Base-by-base conservation (phyloP, 257 asterid genomes). In the Anisodus tanguticus region DNA sequence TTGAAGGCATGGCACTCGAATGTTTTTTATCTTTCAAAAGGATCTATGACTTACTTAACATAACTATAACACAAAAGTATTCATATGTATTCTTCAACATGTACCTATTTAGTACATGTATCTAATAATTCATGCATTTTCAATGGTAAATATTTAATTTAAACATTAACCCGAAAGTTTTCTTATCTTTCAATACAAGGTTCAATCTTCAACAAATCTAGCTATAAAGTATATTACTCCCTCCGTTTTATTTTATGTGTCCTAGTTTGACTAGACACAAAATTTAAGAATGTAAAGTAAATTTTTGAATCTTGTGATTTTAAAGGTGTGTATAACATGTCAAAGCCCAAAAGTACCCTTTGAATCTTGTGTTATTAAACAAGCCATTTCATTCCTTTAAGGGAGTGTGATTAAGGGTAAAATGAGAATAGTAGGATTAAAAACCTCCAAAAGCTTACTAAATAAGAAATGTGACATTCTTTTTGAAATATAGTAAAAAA, bases 211-310 rank as follows among this genome's bases (percentile, higher is more conserved):
- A 11, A 16, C 0, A 66, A 66, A 66, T 66, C 72, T 66, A 31
- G n/a, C 72, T 31, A 66, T 66, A 12, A 66, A 66, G 72, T 66
- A 11, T 66, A 41, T 66, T 66, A 66, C 5, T 66, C 45, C 72
- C 9, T 66, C 72, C n/a, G 4, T 66, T 64, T 11, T 26, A 11
- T 66, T 66, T 64, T 1, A 2, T 64, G 3, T 63, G 43, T 9
- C 41, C 71, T 31, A 0, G 71, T 31, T 64, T 31, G 5, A 64
- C 9, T 31, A 11, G 8, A 9, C 72, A 31, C 9, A 8, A 31
- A 31, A 16, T 66, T 26, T 66, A 66, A 66, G 1, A 66, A 66
- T 31, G 12, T 31, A 66, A 31, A 41, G 45, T 1, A 41, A 6
- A 41, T 3, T 41, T 41, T 41, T 41, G 45, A 41, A 41, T 41